Conservation (phyloP, 176 grass and related monocot species). For the Triticum monococcum region DNA sequence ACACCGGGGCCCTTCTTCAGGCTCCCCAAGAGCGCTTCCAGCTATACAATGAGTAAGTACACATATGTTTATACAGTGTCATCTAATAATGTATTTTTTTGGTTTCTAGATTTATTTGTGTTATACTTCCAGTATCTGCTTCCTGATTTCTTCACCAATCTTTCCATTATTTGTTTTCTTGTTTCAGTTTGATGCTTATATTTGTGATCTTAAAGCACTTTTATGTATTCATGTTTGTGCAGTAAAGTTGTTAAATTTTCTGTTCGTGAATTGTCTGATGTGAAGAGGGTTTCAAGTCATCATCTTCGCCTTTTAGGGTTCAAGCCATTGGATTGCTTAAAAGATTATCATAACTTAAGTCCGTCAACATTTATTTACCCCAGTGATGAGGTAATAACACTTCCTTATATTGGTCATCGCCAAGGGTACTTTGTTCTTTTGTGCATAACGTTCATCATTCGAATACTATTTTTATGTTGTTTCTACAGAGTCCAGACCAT, state of each 20-base stretch:
- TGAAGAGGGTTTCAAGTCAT: constrained; percentile 84
- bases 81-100: constrained; percentile 5
- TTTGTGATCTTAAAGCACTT: constrained; percentile 22
- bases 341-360: constrained; percentile 93
- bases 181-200: constrained; percentile 21
- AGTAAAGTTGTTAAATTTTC: constrained; percentile 80
- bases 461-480: neutral
- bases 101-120: constrained; percentile 9
- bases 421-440: constrained; percentile 17
- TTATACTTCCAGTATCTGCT: neutral
- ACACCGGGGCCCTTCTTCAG: constrained; percentile 78
- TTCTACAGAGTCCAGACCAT: neutral
- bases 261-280: constrained; percentile 59
- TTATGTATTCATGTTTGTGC: constrained; percentile 32
- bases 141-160: constrained; percentile 20
- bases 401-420: neutral
- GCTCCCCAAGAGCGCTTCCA: constrained; percentile 64
- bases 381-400: constrained; percentile 70
- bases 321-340: constrained; percentile 88
- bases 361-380: constrained; percentile 94
- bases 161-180: neutral
- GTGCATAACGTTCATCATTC: neutral
- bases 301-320: constrained; percentile 89
- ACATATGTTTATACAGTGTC: neutral
- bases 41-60: constrained; percentile 83